These are phyloP conservation scores for Kondoa subrosea DNA, from an alignment of 768 basidiomycete genomes.

Conservation along the genomic window DNA sequence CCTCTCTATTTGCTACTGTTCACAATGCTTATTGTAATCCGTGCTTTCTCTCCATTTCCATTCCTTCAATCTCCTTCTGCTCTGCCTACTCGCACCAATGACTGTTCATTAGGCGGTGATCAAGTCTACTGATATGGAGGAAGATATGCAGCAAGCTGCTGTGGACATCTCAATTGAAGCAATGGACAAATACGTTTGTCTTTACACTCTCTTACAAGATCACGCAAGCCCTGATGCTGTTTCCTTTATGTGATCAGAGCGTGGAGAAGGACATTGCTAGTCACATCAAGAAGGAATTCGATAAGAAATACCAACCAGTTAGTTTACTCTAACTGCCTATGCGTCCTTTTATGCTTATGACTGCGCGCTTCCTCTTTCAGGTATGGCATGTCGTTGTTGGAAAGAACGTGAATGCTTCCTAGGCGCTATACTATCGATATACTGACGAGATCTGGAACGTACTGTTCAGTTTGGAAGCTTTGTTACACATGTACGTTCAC, in stretches of 20 bases:
- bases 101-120: slow-evolving; percentile 46
- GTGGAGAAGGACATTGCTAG: slow-evolving; percentile 98
- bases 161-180: slow-evolving; percentile 73
- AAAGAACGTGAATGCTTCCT: slow-evolving; percentile 3
- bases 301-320: slow-evolving; percentile 5
- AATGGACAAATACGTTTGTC: slow-evolving; percentile 53
- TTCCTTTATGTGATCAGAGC: slow-evolving; percentile 30
- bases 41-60: neutral
- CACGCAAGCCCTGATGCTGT: neutral
- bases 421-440: no score
- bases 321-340: no score
- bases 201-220: neutral
- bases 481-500: neutral
- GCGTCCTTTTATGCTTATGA: no score
- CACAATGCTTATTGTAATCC: no score
- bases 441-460: no score
- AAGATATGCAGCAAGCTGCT: slow-evolving; percentile 88
- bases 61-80: neutral
- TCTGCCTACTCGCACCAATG: neutral
- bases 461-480: neutral
- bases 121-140: slow-evolving; percentile 90
- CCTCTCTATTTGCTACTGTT: no score
- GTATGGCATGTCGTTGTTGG: slow-evolving; percentile 5
- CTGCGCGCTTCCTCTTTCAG: no score
- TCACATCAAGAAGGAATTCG: slow-evolving; percentile 63